Base-by-base conservation (phyloP, 2,329 filamentous ascomycete genomes). In the Knoxdaviesia proteae region DNA sequence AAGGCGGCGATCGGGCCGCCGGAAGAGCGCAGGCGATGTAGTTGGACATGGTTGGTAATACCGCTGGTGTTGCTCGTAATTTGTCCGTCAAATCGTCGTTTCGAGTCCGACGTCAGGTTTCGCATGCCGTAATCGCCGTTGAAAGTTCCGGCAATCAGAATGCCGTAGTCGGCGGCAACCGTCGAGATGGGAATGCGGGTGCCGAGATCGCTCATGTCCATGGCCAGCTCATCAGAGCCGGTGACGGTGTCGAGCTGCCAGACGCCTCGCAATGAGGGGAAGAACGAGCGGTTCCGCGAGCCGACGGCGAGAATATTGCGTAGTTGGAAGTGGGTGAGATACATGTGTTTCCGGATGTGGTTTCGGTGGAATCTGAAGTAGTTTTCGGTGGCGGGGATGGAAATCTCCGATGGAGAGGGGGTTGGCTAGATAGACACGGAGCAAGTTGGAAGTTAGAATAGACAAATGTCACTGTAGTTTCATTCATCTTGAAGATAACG, bases 21-120 rank as follows among this genome's bases (percentile, higher is more conserved):
- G 1, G 68, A 71, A 10, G 56, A 58, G n/a, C 74, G 64, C 8
- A 67, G 61, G 31, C 60, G 56, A 51, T 76, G 63, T 7, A 80
- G 57, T 48, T 77, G 67, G 32, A 77, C 60, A 51, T 80, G 75
- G 47, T 80, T 80, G 42, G 74, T 77, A 45, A 80, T 79, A 34
- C 69, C 69, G 46, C 68, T 71, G 4, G 51, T 46, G 43, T 64
- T 56, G 38, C 48, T 57, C 32, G 64, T 76, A 45, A 67, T 67
- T 44, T 56, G 64, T 0, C 69, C 69, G 38, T 65, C 58, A 42
- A 54, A 60, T 2, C 50, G 50, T 29, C 50, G 54, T 34, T 48
- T 52, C 34, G 61, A 57, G 5, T 61, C 51, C 1, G 62, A 58
- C 42, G 68, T 56, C 10, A 72, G 50, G 33, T 57, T 54, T 41